phyloP scores from a whole-genome alignment of 306 rosid genomes.

The Betula pendula region DNA sequence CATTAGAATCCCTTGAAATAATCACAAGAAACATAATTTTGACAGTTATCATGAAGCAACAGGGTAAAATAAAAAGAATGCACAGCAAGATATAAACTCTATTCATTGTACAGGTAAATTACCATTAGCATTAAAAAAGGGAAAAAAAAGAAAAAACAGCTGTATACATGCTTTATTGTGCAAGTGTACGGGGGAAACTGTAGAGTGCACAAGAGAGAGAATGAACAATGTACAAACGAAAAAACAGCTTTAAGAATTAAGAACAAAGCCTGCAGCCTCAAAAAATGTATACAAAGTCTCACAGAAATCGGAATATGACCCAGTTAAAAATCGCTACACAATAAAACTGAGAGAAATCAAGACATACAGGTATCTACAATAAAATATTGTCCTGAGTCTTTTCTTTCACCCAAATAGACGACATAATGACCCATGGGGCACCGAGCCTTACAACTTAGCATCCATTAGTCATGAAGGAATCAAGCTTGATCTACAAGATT shows the following conservation, averaged over 20 bases:
- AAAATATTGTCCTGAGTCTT: not conserved
- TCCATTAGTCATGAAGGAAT: not conserved
- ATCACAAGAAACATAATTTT: not conserved
- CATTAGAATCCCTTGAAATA: slow-evolving; percentile 25
- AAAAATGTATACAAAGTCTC: not conserved
- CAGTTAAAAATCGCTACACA: not conserved
- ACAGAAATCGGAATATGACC: not conserved
- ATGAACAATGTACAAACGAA: not conserved
- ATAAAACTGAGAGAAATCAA: not conserved
- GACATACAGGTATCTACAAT: not conserved
- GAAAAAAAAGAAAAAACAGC: no score
- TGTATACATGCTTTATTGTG: no score
- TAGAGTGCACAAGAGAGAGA: no score
- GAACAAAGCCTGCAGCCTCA: not conserved
- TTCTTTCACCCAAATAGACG: not conserved
- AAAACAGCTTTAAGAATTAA: no score
- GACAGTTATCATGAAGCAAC: not conserved
- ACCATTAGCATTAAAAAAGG: no score
- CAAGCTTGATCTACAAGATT: not conserved
- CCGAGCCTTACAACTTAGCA: not conserved
- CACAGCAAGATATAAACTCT: not conserved
- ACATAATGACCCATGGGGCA: not conserved
- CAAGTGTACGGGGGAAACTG: no score
- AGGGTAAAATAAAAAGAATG: not conserved
- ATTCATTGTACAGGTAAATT: not conserved